phyloP scores from a whole-genome alignment of 495 filamentous ascomycete genomes.

The Geopyxis carbonaria region DNA sequence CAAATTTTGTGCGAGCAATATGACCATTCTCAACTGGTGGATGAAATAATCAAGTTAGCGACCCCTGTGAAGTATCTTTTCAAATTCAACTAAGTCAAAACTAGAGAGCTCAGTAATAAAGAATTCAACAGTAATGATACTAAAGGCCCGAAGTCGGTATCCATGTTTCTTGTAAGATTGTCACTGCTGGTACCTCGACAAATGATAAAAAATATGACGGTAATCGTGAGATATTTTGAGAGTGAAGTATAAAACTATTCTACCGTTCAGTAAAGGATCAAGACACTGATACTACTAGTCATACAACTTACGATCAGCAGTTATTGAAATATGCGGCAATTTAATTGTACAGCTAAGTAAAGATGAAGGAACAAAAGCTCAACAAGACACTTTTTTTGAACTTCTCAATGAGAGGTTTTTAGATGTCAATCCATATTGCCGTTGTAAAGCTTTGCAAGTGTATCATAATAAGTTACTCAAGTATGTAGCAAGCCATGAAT shows the following conservation, averaged over 20 bases:
- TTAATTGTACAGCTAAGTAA: conserved; percentile 78
- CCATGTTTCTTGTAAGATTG: conserved; percentile 84
- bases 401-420: conserved; percentile 90
- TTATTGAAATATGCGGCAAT: conserved; percentile 98
- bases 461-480: conserved; percentile 71
- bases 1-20: conserved; percentile 95
- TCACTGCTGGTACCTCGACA: conserved; percentile 84
- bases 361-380: conserved; percentile 79
- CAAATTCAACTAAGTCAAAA: conserved; percentile 19
- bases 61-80: neutral
- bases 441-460: conserved; percentile 81
- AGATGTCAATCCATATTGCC: conserved; percentile 92
- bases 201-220: conserved; percentile 93
- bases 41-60: conserved; percentile 63
- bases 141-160: conserved; percentile 92
- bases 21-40: conserved; percentile 87
- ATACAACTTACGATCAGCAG: conserved; percentile 77
- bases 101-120: conserved; percentile 79
- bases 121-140: conserved; percentile 95
- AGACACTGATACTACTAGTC: conserved; percentile 41
- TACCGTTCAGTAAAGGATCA: neutral
- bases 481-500: too few relatives aligned
- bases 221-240: conserved; percentile 81
- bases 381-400: conserved; percentile 93
- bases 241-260: conserved; percentile 50